phyloP scores from a whole-genome alignment of 2,329 filamentous ascomycete species.

The Microsporum canis region DNA sequence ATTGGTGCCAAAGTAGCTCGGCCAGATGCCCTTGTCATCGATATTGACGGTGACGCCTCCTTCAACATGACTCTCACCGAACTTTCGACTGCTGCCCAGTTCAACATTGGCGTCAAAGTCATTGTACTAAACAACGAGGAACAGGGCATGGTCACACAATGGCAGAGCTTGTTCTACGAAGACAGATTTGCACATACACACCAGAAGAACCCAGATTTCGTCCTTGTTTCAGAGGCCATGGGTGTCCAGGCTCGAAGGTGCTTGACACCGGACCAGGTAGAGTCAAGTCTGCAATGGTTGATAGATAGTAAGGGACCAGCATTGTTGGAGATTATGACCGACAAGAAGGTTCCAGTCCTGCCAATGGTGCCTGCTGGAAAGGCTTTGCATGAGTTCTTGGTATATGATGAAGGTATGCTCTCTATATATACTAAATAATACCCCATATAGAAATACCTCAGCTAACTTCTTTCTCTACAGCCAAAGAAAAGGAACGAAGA shows the following conservation, averaged over 20 bases:
- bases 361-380: constrained; percentile 90
- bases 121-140: constrained; percentile 95
- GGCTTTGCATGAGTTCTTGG: constrained; percentile 83
- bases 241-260: constrained; percentile 64
- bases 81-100: constrained; percentile 83
- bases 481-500: constrained; percentile 56
- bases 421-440: background rate
- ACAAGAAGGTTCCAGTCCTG: constrained; percentile 69
- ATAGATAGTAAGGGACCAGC: constrained; percentile 84
- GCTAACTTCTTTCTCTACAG: constrained; percentile 30
- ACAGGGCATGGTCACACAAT: constrained; percentile 97
- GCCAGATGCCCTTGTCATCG: constrained; percentile 74
- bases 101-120: constrained; percentile 92
- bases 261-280: constrained; percentile 62
- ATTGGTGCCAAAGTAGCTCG: constrained; percentile 87
- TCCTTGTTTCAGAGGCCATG: constrained; percentile 88
- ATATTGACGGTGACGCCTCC: constrained; percentile 96
- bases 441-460: constrained; percentile 3
- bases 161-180: constrained; percentile 96
- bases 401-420: constrained; percentile 64
- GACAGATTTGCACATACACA: constrained; percentile 87
- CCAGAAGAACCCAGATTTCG: constrained; percentile 90
- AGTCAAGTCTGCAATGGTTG: constrained; percentile 73
- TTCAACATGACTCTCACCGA: constrained; percentile 99
- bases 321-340: constrained; percentile 80